A percentile compares a stretch with the other conserved stretches of the same genome.
These are phyloP conservation scores for Moringa oleifera DNA, from an alignment of 345 rosid species.

Conservation along the genomic window DNA sequence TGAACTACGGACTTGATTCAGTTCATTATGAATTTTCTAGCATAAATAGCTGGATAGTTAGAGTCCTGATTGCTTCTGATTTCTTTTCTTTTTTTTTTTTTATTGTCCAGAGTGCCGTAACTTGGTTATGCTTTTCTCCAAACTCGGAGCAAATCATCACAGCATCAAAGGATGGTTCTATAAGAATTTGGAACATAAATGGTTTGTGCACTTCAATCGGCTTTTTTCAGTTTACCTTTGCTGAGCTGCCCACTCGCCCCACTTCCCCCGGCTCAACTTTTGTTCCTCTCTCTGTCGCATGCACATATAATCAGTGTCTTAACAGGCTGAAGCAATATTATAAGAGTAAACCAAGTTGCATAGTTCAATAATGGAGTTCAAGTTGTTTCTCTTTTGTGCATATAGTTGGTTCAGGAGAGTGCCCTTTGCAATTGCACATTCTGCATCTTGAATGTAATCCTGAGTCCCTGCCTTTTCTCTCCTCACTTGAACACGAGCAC, in stretches of 20 bases:
- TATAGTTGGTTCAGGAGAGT: too few relatives aligned
- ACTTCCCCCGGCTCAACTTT: too few relatives aligned
- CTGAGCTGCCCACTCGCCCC: background rate
- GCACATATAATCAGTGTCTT: too few relatives aligned
- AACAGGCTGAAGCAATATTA: too few relatives aligned
- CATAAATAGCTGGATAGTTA: conserved; percentile 5
- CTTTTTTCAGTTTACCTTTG: background rate
- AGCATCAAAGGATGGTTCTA: conserved; percentile 87
- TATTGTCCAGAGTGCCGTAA: conserved; percentile 82
- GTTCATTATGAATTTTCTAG: background rate
- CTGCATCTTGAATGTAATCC: too few relatives aligned
- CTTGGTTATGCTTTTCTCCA: conserved; percentile 86
- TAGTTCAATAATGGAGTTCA: too few relatives aligned
- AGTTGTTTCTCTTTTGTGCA: too few relatives aligned
- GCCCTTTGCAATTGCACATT: too few relatives aligned
- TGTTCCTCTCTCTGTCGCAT: too few relatives aligned
- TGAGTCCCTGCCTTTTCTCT: too few relatives aligned
- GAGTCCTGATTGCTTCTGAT: conserved; percentile 7
- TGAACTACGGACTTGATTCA: background rate
- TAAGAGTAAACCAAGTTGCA: too few relatives aligned
- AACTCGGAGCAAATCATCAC: conserved; percentile 88
- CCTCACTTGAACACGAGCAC: too few relatives aligned
- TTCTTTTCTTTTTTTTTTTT: background rate
- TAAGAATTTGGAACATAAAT: conserved; percentile 92
- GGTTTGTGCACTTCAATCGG: conserved; percentile 39